Evolutionary conservation across 495 filamentous ascomycete genomes (phyloP), one percentile per base, ranked within the genome.

Genomic region (Penicillium parvum): DNA sequence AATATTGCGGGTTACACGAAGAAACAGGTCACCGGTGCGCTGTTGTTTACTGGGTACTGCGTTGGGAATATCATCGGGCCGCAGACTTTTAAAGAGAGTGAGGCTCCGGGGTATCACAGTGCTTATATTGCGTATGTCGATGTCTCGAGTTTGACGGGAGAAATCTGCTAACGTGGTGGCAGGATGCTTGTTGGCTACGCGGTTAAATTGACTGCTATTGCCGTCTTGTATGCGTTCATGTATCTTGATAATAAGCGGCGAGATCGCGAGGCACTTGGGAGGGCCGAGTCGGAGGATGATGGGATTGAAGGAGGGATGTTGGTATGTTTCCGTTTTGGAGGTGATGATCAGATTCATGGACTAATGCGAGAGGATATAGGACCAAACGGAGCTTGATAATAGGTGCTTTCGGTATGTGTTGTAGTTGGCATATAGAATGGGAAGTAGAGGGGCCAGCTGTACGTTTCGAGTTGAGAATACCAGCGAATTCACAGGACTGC

Each of bases 1-100:
- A 79, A 79, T 45, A 66, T 79, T 27, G 75, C 75, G 0, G 75
- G 75, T 3, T 76, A 74, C 37, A 79, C 74, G 0, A 79, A 79
- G 61, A 79, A 79, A 46, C 69, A 71, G 40, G 53, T 77, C 4
- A 79, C 75, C 0, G 69, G 67, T 16, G 74, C 74, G 3, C 52
- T 69, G 16, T 36, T 79, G 8, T 79, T 77, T 43, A 65, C 69
- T 16, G 60, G 53, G 7, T 64, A 63, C 26, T 64, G 61, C 32
- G 51, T 57, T 37, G 61, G 61, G 4, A 64, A 64, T 58, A 76
- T 77, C 25, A 71, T 74, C 47, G 69, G 72, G 7, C 71, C 76
- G 26, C 74, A 75, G 57, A 75, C 74, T 0, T 79, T 81, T 39
- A 75, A 72, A 33, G 55, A 57, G 1, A 69, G 60, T 19, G 73